Evolutionary conservation across 1,284 basidiomycete species (phyloP).

Genomic region (Mycena sp.): DNA sequence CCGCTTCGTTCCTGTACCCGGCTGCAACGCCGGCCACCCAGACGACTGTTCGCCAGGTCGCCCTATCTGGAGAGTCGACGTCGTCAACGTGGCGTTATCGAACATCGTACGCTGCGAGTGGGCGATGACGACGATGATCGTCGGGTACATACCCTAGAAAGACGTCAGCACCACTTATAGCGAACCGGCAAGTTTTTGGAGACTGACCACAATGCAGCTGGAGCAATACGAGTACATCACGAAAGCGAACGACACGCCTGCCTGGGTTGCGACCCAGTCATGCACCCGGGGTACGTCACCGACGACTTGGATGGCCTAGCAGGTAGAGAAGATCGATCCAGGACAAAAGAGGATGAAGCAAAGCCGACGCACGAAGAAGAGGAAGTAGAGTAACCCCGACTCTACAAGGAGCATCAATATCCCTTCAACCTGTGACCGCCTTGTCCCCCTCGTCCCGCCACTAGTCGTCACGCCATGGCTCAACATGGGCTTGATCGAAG

Average conservation of each 20-base stretch:
- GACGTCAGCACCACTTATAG: background rate
- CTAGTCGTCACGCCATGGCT: background rate
- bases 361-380: conserved; percentile 23
- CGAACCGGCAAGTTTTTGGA: no score
- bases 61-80: background rate
- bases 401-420: conserved; percentile 20
- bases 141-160: conserved; percentile 23
- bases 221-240: conserved; percentile 15
- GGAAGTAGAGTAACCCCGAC: conserved; percentile 21
- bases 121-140: conserved; percentile 17
- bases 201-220: conserved; percentile 18
- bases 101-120: background rate
- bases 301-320: conserved; percentile 15
- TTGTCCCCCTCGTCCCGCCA: background rate
- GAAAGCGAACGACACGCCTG: conserved; percentile 12
- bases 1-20: background rate
- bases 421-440: conserved; percentile 5
- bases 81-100: background rate
- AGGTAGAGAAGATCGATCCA: background rate
- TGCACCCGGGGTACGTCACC: conserved; percentile 8
- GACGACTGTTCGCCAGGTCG: background rate
- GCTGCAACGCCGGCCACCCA: background rate
- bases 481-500: background rate
- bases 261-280: conserved; percentile 1
- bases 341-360: background rate